phyloP scores from a whole-genome alignment of 495 filamentous ascomycete genomes.

The Cladorrhinum samala region DNA sequence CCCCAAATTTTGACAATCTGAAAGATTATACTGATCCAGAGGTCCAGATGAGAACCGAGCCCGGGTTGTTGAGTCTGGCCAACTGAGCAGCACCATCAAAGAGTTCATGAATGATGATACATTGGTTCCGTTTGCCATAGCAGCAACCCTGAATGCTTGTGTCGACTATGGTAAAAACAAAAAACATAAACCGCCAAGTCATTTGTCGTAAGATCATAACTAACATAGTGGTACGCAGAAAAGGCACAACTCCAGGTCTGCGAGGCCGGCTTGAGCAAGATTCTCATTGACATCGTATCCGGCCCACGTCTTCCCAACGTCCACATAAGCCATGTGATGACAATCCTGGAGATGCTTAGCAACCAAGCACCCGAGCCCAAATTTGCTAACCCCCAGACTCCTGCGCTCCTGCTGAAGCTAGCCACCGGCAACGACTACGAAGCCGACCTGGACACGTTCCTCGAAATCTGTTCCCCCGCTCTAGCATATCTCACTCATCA shows the following conservation, averaged over 20 bases:
- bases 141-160: slow-evolving; percentile 68
- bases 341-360: slow-evolving; percentile 44
- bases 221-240: slow-evolving; percentile 38
- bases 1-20: background rate
- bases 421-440: slow-evolving; percentile 17
- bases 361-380: slow-evolving; percentile 36
- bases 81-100: slow-evolving; percentile 50
- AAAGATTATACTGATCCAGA: slow-evolving; percentile 5
- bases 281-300: slow-evolving; percentile 34
- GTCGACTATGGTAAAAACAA: slow-evolving; percentile 74
- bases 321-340: slow-evolving; percentile 37
- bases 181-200: too few relatives aligned
- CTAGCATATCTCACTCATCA: slow-evolving; percentile 37
- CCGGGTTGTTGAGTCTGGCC: slow-evolving; percentile 54
- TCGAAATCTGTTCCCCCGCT: slow-evolving; percentile 29
- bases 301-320: slow-evolving; percentile 25
- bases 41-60: slow-evolving; percentile 63
- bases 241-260: slow-evolving; percentile 49
- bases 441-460: slow-evolving; percentile 32
- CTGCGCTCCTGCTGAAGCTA: slow-evolving; percentile 28
- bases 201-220: too few relatives aligned
- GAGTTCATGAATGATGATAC: slow-evolving; percentile 45
- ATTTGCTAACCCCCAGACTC: slow-evolving; percentile 28
- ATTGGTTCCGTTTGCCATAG: slow-evolving; percentile 51
- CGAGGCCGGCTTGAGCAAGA: slow-evolving; percentile 33